Conservation (phyloP, 805 yeast species). For the Zygoascus ofunaensis region DNA sequence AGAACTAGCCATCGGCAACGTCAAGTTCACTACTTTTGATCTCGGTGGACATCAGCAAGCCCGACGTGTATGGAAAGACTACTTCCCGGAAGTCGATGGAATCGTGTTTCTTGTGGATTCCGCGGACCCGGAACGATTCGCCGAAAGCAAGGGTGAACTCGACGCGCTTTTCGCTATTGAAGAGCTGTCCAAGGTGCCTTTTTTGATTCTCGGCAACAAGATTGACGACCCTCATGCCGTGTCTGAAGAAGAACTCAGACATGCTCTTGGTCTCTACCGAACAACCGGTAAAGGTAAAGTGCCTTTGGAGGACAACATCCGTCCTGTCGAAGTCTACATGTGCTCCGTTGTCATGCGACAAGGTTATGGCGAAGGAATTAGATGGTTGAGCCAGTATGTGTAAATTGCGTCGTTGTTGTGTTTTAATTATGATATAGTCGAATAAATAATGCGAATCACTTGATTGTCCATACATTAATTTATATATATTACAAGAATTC, state of each 20-base stretch:
- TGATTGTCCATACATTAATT: neutral
- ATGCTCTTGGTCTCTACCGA: constrained; percentile 74
- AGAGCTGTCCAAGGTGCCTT: constrained; percentile 83
- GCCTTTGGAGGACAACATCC: constrained; percentile 53
- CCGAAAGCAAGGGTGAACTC: constrained; percentile 89
- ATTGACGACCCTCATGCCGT: constrained; percentile 93
- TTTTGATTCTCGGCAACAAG: constrained; percentile 90
- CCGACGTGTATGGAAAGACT: constrained; percentile 98
- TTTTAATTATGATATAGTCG: no score
- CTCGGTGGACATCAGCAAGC: constrained; percentile 98
- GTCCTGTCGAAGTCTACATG: constrained; percentile 96
- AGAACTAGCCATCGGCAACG: constrained; percentile 92
- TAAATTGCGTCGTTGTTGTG: constrained; percentile 29
- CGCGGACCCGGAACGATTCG: constrained; percentile 91
- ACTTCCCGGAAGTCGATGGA: constrained; percentile 98
- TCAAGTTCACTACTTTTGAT: constrained; percentile 95
- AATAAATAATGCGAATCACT: no score
- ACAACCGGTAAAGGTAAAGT: constrained; percentile 86
- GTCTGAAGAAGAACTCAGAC: constrained; percentile 86
- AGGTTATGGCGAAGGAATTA: constrained; percentile 97
- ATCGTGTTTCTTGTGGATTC: constrained; percentile 95
- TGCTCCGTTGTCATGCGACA: constrained; percentile 97
- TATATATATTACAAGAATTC: neutral
- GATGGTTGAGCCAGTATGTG: constrained; percentile 95
- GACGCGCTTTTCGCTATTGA: constrained; percentile 89